Percentiles rank a stretch among this genome's conserved stretches.
Conservation (phyloP, 139 green algal species). For the Klebsormidium nitens region DNA sequence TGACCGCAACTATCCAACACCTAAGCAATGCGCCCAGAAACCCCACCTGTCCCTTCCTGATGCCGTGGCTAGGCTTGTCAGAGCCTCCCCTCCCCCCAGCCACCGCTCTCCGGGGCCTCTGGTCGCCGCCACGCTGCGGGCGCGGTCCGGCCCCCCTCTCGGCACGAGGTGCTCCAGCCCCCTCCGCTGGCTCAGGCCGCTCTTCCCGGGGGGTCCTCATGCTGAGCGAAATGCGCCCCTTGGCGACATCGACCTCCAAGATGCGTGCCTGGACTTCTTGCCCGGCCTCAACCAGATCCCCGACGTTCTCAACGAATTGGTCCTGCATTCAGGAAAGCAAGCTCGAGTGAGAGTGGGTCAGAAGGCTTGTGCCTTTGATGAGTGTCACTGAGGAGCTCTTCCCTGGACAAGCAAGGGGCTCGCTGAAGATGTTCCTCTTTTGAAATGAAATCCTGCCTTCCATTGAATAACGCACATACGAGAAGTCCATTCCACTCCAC, state of each 20-base stretch:
- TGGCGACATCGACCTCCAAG: slow-evolving; percentile 40
- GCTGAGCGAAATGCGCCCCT: slow-evolving; percentile 48
- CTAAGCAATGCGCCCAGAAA: too few species aligned
- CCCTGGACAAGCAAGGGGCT: too few species aligned
- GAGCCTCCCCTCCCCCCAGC: background rate
- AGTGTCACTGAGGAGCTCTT: too few species aligned
- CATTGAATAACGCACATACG: too few species aligned
- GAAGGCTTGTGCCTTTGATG: too few species aligned
- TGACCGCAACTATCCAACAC: too few species aligned
- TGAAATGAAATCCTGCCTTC: too few species aligned
- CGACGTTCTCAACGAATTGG: slow-evolving; percentile 50
- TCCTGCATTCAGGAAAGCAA: too few species aligned
- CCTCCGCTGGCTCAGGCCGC: background rate
- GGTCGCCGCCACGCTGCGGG: slow-evolving; percentile 12
- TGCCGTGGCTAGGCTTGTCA: slow-evolving; percentile 11
- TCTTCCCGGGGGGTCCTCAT: slow-evolving; percentile 43
- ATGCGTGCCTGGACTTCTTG: slow-evolving; percentile 52
- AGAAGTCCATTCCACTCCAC: too few species aligned
- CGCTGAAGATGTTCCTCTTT: too few species aligned
- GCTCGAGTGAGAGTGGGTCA: too few species aligned
- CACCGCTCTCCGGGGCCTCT: background rate
- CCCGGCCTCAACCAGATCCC: slow-evolving; percentile 42
- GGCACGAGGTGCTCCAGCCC: background rate
- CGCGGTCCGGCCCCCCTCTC: background rate
- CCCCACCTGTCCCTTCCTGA: slow-evolving; percentile 46